Evolutionary conservation across 352 stramenopile species (phyloP).

Genomic region (Phytophthora tubulina): DNA sequence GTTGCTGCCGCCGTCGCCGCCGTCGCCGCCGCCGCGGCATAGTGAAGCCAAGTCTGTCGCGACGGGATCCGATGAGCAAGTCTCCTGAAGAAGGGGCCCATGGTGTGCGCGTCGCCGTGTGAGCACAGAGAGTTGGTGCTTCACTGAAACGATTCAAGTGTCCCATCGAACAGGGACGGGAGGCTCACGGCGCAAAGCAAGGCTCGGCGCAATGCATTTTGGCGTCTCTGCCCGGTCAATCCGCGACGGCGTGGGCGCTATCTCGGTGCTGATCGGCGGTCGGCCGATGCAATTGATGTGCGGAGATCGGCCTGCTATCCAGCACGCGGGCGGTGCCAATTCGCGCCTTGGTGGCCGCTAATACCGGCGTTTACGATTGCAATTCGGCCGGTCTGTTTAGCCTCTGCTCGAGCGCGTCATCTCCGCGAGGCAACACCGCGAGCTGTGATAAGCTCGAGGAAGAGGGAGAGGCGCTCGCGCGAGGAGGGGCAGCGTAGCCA

Average conservation of each 20-base stretch:
- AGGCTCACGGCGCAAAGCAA: conserved; percentile 20
- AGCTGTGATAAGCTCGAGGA: conserved; percentile 30
- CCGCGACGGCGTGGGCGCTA: neutral
- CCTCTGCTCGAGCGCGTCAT: conserved; percentile 40
- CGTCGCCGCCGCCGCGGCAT: conserved; percentile 1
- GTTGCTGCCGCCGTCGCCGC: neutral
- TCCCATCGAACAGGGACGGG: conserved; percentile 40
- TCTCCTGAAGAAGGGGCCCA: conserved; percentile 15
- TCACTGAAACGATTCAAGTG: conserved; percentile 44
- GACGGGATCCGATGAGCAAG: conserved; percentile 27
- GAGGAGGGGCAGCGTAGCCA: conserved; percentile 21
- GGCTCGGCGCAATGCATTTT: conserved; percentile 12
- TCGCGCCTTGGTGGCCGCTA: neutral
- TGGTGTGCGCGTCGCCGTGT: conserved; percentile 8
- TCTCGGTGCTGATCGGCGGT: conserved; percentile 1
- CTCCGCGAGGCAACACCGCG: conserved; percentile 14
- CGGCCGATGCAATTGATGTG: neutral
- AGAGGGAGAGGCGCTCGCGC: conserved; percentile 21
- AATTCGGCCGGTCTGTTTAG: conserved; percentile 27
- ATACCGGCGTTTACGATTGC: conserved; percentile 8
- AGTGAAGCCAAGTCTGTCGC: conserved; percentile 18
- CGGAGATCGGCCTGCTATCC: conserved; percentile 8
- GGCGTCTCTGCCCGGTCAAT: conserved; percentile 3
- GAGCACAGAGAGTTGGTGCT: conserved; percentile 37
- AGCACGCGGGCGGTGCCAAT: conserved; percentile 2